Percentiles rank a stretch among this genome's conserved stretches.
phyloP scores from a whole-genome alignment of 2,329 filamentous ascomycete genomes.

The Penicillium thymicola region DNA sequence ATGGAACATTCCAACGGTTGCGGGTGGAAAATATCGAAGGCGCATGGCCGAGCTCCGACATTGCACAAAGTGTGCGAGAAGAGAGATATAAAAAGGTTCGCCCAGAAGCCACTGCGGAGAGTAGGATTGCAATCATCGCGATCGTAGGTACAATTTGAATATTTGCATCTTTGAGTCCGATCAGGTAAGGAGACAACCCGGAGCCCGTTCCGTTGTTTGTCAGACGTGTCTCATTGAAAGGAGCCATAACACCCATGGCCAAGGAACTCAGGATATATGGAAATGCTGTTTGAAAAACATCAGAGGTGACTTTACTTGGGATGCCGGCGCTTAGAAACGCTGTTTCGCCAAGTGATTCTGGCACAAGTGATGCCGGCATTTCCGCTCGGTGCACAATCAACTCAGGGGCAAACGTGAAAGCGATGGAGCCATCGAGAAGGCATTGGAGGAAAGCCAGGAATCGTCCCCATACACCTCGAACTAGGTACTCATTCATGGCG shows the following conservation, averaged over 20 bases:
- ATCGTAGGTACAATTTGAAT: conserved; percentile 62
- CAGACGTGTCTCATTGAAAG: conserved; percentile 52
- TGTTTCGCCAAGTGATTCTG: background rate
- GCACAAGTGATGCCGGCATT: conserved; percentile 1
- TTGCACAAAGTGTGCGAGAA: conserved; percentile 62
- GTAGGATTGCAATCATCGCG: conserved; percentile 71
- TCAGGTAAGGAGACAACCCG: conserved; percentile 47
- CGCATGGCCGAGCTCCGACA: conserved; percentile 62
- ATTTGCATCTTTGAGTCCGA: conserved; percentile 50
- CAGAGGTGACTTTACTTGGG: conserved; percentile 51
- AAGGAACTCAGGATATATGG: conserved; percentile 58
- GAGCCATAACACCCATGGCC: conserved; percentile 59
- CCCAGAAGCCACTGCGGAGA: conserved; percentile 73
- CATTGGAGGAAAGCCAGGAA: conserved; percentile 51
- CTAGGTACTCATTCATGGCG: conserved; percentile 49
- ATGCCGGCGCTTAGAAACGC: conserved; percentile 40
- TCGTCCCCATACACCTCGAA: conserved; percentile 45
- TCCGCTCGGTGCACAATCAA: conserved; percentile 54
- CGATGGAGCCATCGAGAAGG: conserved; percentile 50
- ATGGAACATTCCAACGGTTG: conserved; percentile 60
- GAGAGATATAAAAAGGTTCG: conserved; percentile 74
- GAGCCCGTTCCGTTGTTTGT: conserved; percentile 54
- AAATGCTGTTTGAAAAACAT: conserved; percentile 56
- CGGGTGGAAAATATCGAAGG: conserved; percentile 57
- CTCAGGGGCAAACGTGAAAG: conserved; percentile 54